Evolutionary conservation across 352 stramenopile species (phyloP).

Genomic region (Phytophthora pini): DNA sequence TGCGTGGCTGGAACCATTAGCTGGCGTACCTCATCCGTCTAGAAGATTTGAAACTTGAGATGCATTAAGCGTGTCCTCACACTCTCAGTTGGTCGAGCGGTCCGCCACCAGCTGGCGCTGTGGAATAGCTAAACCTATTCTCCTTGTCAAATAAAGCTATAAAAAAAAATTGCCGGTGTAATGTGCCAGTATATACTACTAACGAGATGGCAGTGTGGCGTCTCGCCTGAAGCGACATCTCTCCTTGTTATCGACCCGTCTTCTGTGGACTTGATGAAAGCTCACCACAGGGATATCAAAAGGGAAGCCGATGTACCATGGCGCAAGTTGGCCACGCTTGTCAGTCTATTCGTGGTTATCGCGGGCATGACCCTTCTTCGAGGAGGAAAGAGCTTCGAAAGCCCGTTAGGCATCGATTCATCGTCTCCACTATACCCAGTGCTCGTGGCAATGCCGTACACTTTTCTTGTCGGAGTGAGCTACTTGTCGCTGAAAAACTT

Average conservation of each 20-base stretch:
- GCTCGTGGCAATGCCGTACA: too few species aligned
- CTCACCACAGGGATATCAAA: constrained; percentile 21
- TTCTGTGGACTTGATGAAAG: constrained; percentile 16
- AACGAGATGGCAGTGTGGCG: constrained; percentile 54
- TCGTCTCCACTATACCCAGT: constrained; percentile 63
- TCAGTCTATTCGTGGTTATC: constrained; percentile 89
- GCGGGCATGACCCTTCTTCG: constrained; percentile 93
- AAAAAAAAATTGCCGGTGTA: too few species aligned
- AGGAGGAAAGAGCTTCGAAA: constrained; percentile 56
- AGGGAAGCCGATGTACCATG: constrained; percentile 52
- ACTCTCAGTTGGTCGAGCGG: too few species aligned
- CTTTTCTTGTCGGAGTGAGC: constrained; percentile 25
- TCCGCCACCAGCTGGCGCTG: too few species aligned
- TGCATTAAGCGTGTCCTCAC: too few species aligned
- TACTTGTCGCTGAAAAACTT: constrained; percentile 68
- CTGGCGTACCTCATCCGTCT: too few species aligned
- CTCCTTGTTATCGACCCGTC: constrained; percentile 17
- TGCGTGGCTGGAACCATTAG: too few species aligned
- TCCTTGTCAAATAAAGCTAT: constrained; percentile 90
- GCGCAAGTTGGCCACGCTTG: constrained; percentile 82
- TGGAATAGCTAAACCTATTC: too few species aligned
- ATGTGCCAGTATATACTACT: too few species aligned
- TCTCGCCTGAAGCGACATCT: constrained; percentile 19
- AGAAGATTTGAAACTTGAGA: too few species aligned
- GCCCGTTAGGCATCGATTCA: constrained; percentile 83